These are phyloP conservation scores for Dendryphion nanum DNA, from an alignment of 2,329 filamentous ascomycete species.

Conservation along the genomic window DNA sequence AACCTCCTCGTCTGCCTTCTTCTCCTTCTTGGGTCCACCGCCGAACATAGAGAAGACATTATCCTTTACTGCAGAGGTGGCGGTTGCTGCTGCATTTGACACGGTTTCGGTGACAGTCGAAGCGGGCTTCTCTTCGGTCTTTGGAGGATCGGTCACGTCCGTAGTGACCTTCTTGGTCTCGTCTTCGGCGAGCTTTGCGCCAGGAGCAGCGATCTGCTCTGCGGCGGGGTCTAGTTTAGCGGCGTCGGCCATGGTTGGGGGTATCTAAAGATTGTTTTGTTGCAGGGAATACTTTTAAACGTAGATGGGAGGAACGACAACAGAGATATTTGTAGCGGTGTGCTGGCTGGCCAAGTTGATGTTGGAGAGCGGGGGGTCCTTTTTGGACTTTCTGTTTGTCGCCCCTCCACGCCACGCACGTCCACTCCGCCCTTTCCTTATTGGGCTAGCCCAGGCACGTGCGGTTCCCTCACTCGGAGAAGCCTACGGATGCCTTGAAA, in stretches of 20 bases:
- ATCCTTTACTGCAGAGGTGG: slow-evolving; percentile 46
- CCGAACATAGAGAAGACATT: slow-evolving; percentile 98
- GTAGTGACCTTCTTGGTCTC: slow-evolving; percentile 47
- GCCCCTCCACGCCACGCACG: neutral
- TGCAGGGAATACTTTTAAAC: neutral
- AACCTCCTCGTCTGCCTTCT: slow-evolving; percentile 73
- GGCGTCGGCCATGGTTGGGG: slow-evolving; percentile 35
- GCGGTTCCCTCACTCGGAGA: no score
- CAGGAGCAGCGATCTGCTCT: slow-evolving; percentile 38
- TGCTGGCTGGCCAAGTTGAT: neutral
- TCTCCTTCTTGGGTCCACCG: slow-evolving; percentile 95
- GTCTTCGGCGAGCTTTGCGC: slow-evolving; percentile 41
- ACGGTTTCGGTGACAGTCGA: slow-evolving; percentile 34
- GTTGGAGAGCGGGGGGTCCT: neutral
- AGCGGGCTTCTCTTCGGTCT: slow-evolving; percentile 54
- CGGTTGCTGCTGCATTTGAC: slow-evolving; percentile 36
- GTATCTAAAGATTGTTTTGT: no score
- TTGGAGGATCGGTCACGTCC: slow-evolving; percentile 32
- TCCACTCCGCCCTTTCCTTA: no score
- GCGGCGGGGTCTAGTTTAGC: slow-evolving; percentile 43
- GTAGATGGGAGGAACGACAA: neutral
- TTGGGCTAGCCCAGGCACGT: no score
- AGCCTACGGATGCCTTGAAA: no score
- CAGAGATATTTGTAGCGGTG: no score
- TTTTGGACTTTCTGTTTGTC: no score